A percentile compares a stretch with the other conserved stretches of the same genome.
Evolutionary conservation across 331 rosid genomes (phyloP).

Genomic region (Rhamnella rubrinervis): DNA sequence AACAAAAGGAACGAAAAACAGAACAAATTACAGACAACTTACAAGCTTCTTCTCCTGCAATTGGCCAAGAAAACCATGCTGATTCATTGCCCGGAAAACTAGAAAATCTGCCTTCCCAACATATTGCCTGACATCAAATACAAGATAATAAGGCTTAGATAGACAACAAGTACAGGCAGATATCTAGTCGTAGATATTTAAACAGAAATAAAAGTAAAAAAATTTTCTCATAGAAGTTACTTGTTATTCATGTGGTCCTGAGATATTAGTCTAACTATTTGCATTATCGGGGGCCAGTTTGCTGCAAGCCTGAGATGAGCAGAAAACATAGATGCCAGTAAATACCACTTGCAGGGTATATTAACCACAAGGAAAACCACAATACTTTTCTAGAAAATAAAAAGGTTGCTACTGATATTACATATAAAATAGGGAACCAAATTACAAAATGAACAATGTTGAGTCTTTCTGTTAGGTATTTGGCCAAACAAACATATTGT

Average conservation of each 20-base stretch:
- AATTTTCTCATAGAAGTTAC: conserved; percentile 41
- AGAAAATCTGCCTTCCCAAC: conserved; percentile 97
- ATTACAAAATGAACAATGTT: neutral
- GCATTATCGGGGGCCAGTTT: conserved; percentile 93
- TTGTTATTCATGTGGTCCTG: conserved; percentile 98
- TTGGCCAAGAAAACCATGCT: conserved; percentile 92
- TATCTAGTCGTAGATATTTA: neutral
- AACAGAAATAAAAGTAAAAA: conserved; percentile 7
- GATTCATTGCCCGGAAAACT: conserved; percentile 93
- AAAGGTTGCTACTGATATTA: neutral
- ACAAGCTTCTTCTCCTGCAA: conserved; percentile 98
- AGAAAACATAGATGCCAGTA: conserved; percentile 21
- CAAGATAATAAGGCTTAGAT: conserved; percentile 12
- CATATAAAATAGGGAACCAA: neutral
- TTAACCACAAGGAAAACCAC: conserved; percentile 1
- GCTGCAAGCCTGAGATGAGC: conserved; percentile 81
- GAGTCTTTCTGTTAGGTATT: neutral
- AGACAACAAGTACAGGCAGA: conserved; percentile 2
- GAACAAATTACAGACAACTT: conserved; percentile 20
- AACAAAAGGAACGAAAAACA: neutral
- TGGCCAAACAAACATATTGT: neutral
- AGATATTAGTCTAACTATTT: conserved; percentile 91
- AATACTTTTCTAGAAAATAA: neutral
- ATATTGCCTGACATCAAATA: conserved; percentile 67
- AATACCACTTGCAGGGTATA: conserved; percentile 4